Evolutionary conservation across 1,284 basidiomycete species (phyloP), one percentile per base, ranked within the genome.

Genomic region (Acaromyces ingoldii): DNA sequence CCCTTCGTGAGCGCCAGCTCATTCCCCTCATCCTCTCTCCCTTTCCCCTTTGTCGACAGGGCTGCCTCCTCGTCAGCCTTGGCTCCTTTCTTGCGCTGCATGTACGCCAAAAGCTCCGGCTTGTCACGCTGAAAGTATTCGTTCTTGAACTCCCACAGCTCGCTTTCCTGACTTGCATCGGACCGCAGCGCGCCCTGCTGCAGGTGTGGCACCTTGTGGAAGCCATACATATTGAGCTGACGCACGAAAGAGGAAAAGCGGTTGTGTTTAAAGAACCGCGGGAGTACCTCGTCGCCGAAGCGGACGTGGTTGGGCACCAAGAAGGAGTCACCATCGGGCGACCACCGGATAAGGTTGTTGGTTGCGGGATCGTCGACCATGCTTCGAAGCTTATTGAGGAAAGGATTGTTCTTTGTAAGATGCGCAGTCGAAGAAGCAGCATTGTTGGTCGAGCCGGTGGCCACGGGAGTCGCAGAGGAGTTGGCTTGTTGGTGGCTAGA

Each of bases 171-270:
- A 2, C 67, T 63, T 29, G 64, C 58, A 44, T 72, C 72, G 44
- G 73, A 62, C 55, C 78, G 79, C 60, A 97, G 82, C 29, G 91
- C 91, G 39, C 92, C 92, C 75, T 95, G 90, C 72, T 95, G 91
- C 19, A 97, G 83, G 75, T 96, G 91, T 0, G 91, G 74, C 13
- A 76, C 62, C 51, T 65, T 65, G 51, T 65, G 62, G 47, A 65
- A 65, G 25, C 62, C 74, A 55, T 56, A 76, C 90, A 95, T 95
- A 81, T 97, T 96, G 70, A 96, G 82, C 76, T 97, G 92, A 33
- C 92, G 84, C 31, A 96, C 91, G 73, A 97, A 96, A 38, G 88
- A 90, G 42, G 84, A 85, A 75, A 95, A 95, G 77, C 92, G 93
- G 62, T 86, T 84, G 79, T 96, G 92, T 76, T 96, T 96, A 83